These are phyloP conservation scores for Globomyces pollinis-pini DNA, from an alignment of 192 early-diverging fungal genomes.

Conservation along the genomic window DNA sequence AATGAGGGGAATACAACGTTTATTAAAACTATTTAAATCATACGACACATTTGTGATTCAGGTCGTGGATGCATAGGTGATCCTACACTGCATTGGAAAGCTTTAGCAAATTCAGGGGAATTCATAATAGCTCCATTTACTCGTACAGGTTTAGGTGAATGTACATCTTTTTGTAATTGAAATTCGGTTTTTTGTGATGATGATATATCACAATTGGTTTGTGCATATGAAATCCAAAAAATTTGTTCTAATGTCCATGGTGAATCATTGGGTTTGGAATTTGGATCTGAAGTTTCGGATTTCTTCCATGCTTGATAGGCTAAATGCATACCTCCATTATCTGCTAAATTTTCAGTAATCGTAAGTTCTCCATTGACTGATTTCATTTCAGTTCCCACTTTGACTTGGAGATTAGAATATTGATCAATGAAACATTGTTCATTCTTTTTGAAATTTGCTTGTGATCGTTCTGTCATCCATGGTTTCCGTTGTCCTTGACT, in stretches of 20 bases:
- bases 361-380: slow-evolving; percentile 8
- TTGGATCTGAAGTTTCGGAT: slow-evolving; percentile 13
- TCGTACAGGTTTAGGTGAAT: slow-evolving; percentile 22
- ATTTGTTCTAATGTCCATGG: slow-evolving; percentile 40
- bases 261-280: slow-evolving; percentile 18
- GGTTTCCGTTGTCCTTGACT: slow-evolving; percentile 33
- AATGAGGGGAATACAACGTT: not conserved
- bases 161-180: slow-evolving; percentile 6
- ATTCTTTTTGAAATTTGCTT: slow-evolving; percentile 35
- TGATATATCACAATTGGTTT: slow-evolving; percentile 8
- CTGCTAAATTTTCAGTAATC: slow-evolving; percentile 48
- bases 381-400: not conserved
- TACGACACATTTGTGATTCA: slow-evolving; percentile 16
- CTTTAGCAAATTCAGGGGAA: slow-evolving; percentile 55
- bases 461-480: slow-evolving; percentile 35
- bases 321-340: slow-evolving; percentile 53
- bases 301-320: slow-evolving; percentile 23
- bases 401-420: slow-evolving; percentile 27
- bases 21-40: not conserved
- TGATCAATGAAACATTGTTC: slow-evolving; percentile 62
- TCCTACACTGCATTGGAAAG: slow-evolving; percentile 57
- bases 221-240: slow-evolving; percentile 35
- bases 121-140: slow-evolving; percentile 67
- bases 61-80: slow-evolving; percentile 57
- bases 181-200: not conserved